Percentiles rank a stretch among this genome's conserved stretches.
phyloP scores from a whole-genome alignment of 1,139 yeast species.

The Waltiozyma sp. region DNA sequence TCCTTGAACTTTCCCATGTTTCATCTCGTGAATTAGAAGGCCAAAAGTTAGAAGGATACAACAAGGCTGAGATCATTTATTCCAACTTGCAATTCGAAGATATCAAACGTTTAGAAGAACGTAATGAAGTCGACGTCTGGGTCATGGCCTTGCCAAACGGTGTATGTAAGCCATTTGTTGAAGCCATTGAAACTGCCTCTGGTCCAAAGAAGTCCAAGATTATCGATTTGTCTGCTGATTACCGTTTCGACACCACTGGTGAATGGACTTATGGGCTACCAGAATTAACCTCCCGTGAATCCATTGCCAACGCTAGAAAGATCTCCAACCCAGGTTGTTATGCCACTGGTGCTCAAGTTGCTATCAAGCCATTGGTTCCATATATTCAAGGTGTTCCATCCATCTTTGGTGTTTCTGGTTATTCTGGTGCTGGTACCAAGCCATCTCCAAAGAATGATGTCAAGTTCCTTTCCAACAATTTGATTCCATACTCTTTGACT shows the following conservation, averaged over 20 bases:
- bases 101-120: constrained; percentile 63
- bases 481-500: constrained; percentile 91
- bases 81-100: constrained; percentile 85
- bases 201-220: constrained; percentile 55
- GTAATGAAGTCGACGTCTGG: constrained; percentile 86
- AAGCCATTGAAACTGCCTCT: constrained; percentile 61
- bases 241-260: constrained; percentile 78
- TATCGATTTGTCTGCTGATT: constrained; percentile 90
- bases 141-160: constrained; percentile 99
- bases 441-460: constrained; percentile 94
- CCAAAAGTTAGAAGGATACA: constrained; percentile 75
- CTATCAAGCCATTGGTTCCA: constrained; percentile 73
- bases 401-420: constrained; percentile 92
- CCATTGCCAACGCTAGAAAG: constrained; percentile 63
- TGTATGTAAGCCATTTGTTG: constrained; percentile 94
- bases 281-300: constrained; percentile 52
- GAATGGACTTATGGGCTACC: constrained; percentile 95
- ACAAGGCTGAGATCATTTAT: constrained; percentile 67
- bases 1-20: constrained; percentile 79
- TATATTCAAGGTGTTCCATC: constrained; percentile 63
- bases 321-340: constrained; percentile 98
- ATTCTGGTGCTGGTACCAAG: constrained; percentile 98
- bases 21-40: constrained; percentile 94
- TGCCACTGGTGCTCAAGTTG: constrained; percentile 94
- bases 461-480: constrained; percentile 59